phyloP scores from a whole-genome alignment of 2,329 filamentous ascomycete genomes.

The Akanthomyces muscarius region DNA sequence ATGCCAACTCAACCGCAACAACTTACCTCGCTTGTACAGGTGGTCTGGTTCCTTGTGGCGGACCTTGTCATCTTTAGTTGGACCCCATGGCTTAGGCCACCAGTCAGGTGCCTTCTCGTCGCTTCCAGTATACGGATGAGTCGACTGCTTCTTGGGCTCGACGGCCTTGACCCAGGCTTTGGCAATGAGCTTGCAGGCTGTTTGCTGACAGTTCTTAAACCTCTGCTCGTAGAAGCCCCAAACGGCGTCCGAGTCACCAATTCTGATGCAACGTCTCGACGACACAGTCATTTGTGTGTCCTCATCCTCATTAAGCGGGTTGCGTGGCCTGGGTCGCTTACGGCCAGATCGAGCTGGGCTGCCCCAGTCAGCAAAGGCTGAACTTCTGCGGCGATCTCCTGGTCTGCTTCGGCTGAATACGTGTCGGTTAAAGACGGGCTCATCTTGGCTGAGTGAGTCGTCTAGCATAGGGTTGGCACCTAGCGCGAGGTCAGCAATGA shows the following conservation, averaged over 20 bases:
- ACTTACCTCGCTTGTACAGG: conserved; percentile 61
- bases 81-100: conserved; percentile 59
- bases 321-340: conserved; percentile 34
- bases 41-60: conserved; percentile 72
- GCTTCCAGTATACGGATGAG: conserved; percentile 66
- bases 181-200: conserved; percentile 66
- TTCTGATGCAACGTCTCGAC: conserved; percentile 43
- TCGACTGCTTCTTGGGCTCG: conserved; percentile 73
- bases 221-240: conserved; percentile 57
- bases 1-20: not conserved
- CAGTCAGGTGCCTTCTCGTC: conserved; percentile 60
- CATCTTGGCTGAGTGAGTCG: conserved; percentile 29
- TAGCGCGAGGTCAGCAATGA: conserved; percentile 18
- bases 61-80: conserved; percentile 50
- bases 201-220: conserved; percentile 65
- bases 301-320: conserved; percentile 37
- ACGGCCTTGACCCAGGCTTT: conserved; percentile 74
- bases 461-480: conserved; percentile 33
- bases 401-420: conserved; percentile 26
- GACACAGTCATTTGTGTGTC: conserved; percentile 37
- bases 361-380: conserved; percentile 32
- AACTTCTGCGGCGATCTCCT: conserved; percentile 30
- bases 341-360: conserved; percentile 27
- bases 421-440: conserved; percentile 24
- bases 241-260: conserved; percentile 52